Base-by-base conservation (phyloP, 1,284 basidiomycete genomes). In the Ceraceosorus bombacis region DNA sequence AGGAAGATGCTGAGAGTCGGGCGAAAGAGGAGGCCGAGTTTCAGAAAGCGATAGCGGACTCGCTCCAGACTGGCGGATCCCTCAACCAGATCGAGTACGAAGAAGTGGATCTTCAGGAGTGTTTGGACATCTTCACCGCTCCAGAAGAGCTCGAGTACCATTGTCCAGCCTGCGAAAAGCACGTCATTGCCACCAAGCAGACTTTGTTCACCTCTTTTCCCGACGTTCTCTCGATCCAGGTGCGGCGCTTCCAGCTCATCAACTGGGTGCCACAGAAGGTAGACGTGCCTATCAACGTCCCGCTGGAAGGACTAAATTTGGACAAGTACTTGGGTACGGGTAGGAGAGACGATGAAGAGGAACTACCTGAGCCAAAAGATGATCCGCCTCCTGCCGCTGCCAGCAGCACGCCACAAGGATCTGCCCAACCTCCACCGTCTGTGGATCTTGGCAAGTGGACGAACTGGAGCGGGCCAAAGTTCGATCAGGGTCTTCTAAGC, bases 251-350 rank as follows among this genome's bases (percentile, higher is more conserved):
- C 81, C 89, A 94, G 79, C 83, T 96, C 5, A 86, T 94, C 57
- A 93, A 93, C 73, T 98, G 94, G 94, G 90, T 98, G 4, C 94
- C 95, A 0, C 85, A 88, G 5, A 98, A 98, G 78, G 83, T 97
- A 41, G 90, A 95, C 66, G 88, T 98, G 37, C 92, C 92, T 0
- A 80, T 97, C 27, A 78, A 84, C n/a, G 80, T 96, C 0, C 86
- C 88, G 0, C 69, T 81, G 6, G 61, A 57, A 69, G 78, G 1
- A 79, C 93, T 52, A 77, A 57, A 80, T 12, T 83, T 97, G 46
- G 87, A 89, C 60, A 70, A 78, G 5, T 89, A 88, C 72, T 73
- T 89, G 2, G 88, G 89, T 3, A 80, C 78, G 37, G 93, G 94
- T 0, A 79, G 89, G 9, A 87, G 89, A 74, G 80, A 81, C 0